Base-by-base conservation (phyloP, 1,284 basidiomycete species). In the Cryptococcus sp. region DNA sequence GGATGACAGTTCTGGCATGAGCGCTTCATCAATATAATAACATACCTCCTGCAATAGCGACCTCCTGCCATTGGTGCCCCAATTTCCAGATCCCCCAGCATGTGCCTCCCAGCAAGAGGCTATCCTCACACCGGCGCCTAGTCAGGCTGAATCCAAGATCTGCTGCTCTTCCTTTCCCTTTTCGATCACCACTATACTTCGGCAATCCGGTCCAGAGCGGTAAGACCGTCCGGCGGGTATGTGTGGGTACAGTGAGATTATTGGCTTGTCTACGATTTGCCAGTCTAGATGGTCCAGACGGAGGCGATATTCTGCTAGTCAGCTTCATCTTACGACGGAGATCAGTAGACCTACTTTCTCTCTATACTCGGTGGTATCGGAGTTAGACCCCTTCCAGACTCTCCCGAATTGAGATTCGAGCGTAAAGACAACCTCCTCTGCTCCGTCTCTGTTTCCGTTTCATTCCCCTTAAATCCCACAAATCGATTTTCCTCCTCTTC, bases 21-120 rank as follows among this genome's bases (percentile, higher is more conserved):
- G 52, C 4, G 52, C 22, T 44, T 39, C 4, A 56, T 48, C 39
- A 46, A 52, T 59, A 47, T 14, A 5, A 5, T 16, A 19, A 28
- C 63, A 49, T 46, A 75, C 73, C 73, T 52, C 65, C 67, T 5
- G 69, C 71, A 14, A 73, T 48, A 19, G 69, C 69, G 32, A 58
- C 60, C 42, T 73, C 73, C 5, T 62, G 63, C 70, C 70, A 72
- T 37, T 54, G 23, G 28, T 45, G 45, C 4, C 58, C 64, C 3
- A 75, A 55, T 36, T 59, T 62, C 47, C 53, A 59, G 7, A 71
- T 60, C 0, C 65, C 69, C 25, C 60, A 60, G 1, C 53, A 49
- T 3, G 72, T 63, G 1, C 61, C 68, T 1, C 62, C 57, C 2
- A 73, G 54, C 13, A 75, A 40, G 9, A 74, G 55, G 1, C 48